A percentile compares a stretch with the other conserved stretches of the same genome.
Evolutionary conservation across 805 yeast genomes (phyloP).

Genomic region (Kazachstania psychrophila): DNA sequence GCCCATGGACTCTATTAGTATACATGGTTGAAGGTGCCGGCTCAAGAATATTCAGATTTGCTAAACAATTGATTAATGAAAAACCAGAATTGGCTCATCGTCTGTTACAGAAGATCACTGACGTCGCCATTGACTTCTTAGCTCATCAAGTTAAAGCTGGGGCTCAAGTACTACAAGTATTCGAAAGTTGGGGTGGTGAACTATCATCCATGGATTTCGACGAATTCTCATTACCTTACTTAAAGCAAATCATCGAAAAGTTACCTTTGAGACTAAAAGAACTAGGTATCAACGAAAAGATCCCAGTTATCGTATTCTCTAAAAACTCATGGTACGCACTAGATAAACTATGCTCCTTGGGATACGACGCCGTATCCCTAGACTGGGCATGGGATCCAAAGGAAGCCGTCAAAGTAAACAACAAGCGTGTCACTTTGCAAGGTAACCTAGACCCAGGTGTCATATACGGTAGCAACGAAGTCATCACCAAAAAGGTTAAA

Average conservation of each 20-base stretch:
- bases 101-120: constrained; percentile 69
- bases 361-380: constrained; percentile 80
- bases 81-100: constrained; percentile 63
- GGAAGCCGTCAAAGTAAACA: constrained; percentile 67
- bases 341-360: constrained; percentile 69
- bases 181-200: constrained; percentile 98
- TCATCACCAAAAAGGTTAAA: constrained; percentile 71
- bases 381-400: constrained; percentile 87
- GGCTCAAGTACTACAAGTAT: constrained; percentile 94
- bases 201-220: constrained; percentile 81
- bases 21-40: constrained; percentile 99
- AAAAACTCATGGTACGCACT: constrained; percentile 97
- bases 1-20: constrained; percentile 94
- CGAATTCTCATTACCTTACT: constrained; percentile 82
- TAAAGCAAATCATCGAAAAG: constrained; percentile 60
- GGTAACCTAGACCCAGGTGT: constrained; percentile 95
- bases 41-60: constrained; percentile 80
- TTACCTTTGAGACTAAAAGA: constrained; percentile 63
- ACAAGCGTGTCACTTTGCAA: constrained; percentile 76
- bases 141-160: constrained; percentile 95
- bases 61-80: constrained; percentile 84
- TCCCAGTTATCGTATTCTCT: constrained; percentile 86
- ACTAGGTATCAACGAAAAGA: constrained; percentile 56
- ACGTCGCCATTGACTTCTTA: constrained; percentile 82
- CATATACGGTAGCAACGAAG: constrained; percentile 82